Percentiles rank a stretch among this genome's conserved stretches.
Evolutionary conservation across 148 eudicot species (phyloP).

Genomic region (Cornus controversa): DNA sequence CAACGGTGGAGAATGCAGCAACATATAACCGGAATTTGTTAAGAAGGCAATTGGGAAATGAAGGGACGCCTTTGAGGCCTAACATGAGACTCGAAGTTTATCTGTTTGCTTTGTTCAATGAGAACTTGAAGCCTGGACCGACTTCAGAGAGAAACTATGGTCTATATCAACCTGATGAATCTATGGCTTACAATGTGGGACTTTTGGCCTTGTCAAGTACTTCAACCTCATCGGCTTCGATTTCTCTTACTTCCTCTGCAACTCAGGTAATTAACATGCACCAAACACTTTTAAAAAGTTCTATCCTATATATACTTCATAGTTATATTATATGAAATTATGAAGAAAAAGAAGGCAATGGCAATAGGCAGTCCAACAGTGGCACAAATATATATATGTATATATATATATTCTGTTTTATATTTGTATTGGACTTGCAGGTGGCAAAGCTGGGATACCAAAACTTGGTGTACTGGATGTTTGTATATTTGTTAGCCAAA

Average conservation of each 20-base stretch:
- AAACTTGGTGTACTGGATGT: conserved; percentile 42
- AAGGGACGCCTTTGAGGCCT: conserved; percentile 82
- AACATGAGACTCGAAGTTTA: conserved; percentile 55
- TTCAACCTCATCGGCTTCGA: conserved; percentile 36
- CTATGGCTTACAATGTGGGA: conserved; percentile 76
- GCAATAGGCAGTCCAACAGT: no score
- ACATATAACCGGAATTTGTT: conserved; percentile 60
- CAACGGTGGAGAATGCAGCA: conserved; percentile 61
- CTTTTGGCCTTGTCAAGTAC: conserved; percentile 35
- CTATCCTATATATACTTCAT: background rate
- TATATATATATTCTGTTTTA: no score
- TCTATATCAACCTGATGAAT: conserved; percentile 61
- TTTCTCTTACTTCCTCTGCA: conserved; percentile 62
- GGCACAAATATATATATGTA: no score
- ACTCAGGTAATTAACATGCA: conserved; percentile 37
- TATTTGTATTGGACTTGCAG: conserved; percentile 21
- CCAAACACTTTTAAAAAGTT: background rate
- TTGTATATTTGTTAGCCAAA: conserved; percentile 43
- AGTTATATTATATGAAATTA: no score
- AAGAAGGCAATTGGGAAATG: conserved; percentile 49
- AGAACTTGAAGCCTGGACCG: conserved; percentile 86
- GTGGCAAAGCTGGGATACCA: conserved; percentile 24
- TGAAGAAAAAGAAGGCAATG: no score
- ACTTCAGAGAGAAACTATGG: conserved; percentile 82
- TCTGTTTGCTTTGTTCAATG: conserved; percentile 78